These are phyloP conservation scores for Astrothelium macrocarpum DNA, from an alignment of 495 filamentous ascomycete genomes.

Conservation along the genomic window DNA sequence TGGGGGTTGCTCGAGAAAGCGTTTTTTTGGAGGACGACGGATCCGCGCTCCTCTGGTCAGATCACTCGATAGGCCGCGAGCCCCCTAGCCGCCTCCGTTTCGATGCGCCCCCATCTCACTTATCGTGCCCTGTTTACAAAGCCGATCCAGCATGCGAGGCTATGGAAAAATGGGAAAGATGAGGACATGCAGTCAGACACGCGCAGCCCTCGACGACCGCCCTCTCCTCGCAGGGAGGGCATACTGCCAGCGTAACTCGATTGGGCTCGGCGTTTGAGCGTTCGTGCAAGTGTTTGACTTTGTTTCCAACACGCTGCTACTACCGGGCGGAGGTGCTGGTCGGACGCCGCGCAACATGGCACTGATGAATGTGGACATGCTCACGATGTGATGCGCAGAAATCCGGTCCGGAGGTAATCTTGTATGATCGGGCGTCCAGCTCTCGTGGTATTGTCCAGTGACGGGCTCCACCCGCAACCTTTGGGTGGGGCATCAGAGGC, in stretches of 20 bases:
- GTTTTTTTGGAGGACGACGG: background rate
- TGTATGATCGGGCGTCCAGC: background rate
- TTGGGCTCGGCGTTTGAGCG: background rate
- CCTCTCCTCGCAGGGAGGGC: background rate
- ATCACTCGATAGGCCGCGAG: background rate
- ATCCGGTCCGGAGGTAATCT: background rate
- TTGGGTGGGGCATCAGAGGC: background rate
- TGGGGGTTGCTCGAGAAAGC: background rate
- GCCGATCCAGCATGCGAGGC: constrained; percentile 3
- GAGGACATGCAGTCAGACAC: background rate
- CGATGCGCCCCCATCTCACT: constrained; percentile 4
- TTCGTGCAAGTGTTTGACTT: background rate
- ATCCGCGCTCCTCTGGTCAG: background rate
- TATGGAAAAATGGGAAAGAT: background rate
- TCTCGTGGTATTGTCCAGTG: background rate
- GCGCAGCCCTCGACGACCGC: background rate
- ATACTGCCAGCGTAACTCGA: too few species aligned
- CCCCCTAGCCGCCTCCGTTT: background rate
- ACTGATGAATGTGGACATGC: too few species aligned
- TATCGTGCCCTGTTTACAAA: constrained; percentile 5
- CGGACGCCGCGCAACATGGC: background rate
- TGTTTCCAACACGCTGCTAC: background rate
- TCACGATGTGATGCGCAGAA: background rate
- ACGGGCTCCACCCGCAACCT: background rate
- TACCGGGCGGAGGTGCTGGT: background rate